These are phyloP conservation scores for Phoenix dactylifera DNA, from an alignment of 176 grass and related monocot species.

Conservation along the genomic window DNA sequence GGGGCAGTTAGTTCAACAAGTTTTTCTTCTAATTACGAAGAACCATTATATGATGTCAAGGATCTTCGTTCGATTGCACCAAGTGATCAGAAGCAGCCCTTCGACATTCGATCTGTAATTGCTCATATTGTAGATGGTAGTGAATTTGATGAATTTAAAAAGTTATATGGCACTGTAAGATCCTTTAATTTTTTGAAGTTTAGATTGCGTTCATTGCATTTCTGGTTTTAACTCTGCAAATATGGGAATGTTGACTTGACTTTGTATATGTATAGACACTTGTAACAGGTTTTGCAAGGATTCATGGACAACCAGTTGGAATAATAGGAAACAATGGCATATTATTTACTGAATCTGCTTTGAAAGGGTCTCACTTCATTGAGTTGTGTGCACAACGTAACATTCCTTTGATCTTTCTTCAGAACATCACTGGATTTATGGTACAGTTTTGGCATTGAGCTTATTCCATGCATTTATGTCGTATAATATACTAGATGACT, in stretches of 20 bases:
- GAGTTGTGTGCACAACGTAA: conserved; percentile 88
- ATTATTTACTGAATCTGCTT: conserved; percentile 88
- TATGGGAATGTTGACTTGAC: conserved; percentile 14
- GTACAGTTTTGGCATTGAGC: conserved; percentile 28
- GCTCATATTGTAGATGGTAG: conserved; percentile 75
- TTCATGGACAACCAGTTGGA: conserved; percentile 81
- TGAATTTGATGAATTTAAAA: conserved; percentile 98
- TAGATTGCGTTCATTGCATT: conserved; percentile 11
- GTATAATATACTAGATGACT: too few relatives aligned
- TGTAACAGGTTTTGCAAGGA: conserved; percentile 91
- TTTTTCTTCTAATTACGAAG: conserved; percentile 51
- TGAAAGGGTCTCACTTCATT: conserved; percentile 95
- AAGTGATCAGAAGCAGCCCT: conserved; percentile 65
- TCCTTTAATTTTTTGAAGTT: conserved; percentile 13
- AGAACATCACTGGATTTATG: conserved; percentile 99
- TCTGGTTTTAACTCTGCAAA: conserved; percentile 2
- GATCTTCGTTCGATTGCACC: conserved; percentile 84
- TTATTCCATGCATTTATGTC: too few relatives aligned
- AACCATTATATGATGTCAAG: conserved; percentile 77
- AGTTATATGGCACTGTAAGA: conserved; percentile 92
- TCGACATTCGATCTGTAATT: conserved; percentile 87
- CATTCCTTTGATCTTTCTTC: conserved; percentile 99
- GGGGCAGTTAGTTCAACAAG: conserved; percentile 22
- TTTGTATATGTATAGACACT: conserved; percentile 53
- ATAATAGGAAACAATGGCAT: conserved; percentile 98